Conservation (phyloP, 768 basidiomycete species). For the Astraeus odoratus region DNA sequence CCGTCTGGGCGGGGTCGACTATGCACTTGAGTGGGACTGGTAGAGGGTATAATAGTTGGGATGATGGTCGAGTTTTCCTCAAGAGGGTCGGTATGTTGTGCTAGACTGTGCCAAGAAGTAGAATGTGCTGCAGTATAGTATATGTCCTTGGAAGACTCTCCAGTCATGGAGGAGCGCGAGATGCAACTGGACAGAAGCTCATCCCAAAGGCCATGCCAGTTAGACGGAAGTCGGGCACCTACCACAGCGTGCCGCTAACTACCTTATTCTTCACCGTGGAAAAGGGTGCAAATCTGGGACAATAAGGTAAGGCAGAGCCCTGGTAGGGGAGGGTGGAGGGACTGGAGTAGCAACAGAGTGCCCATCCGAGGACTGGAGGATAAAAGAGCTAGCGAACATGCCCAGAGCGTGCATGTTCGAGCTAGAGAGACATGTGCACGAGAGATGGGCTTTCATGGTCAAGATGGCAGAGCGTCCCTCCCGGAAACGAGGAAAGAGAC, state of each 20-base stretch:
- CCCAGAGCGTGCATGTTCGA: slow-evolving; percentile 16
- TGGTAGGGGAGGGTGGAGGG: slow-evolving; percentile 1
- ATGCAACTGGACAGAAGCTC: slow-evolving; percentile 13
- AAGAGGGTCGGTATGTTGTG: slow-evolving; percentile 10
- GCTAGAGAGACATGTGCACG: slow-evolving; percentile 18
- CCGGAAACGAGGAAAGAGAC: slow-evolving; percentile 14
- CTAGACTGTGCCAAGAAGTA: slow-evolving; percentile 5
- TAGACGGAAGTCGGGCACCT: slow-evolving; percentile 9
- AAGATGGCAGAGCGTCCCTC: slow-evolving; percentile 15
- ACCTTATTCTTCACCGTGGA: slow-evolving; percentile 24
- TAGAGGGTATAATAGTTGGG: slow-evolving; percentile 9
- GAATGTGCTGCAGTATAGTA: slow-evolving; percentile 11
- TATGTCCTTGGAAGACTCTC: slow-evolving; percentile 10
- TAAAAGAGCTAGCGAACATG: slow-evolving; percentile 25
- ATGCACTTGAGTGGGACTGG: slow-evolving; percentile 1
- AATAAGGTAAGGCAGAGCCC: slow-evolving; percentile 3
- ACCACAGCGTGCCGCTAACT: slow-evolving; percentile 13
- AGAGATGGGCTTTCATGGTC: slow-evolving; percentile 18
- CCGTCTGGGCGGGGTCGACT: background rate
- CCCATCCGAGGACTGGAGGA: slow-evolving; percentile 5
- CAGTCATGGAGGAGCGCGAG: slow-evolving; percentile 13
- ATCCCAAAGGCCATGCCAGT: slow-evolving; percentile 13
- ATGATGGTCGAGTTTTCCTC: slow-evolving; percentile 13
- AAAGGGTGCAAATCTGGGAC: slow-evolving; percentile 18
- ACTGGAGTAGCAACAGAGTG: slow-evolving; percentile 5